These are phyloP conservation scores for Solanum verrucosum DNA, from an alignment of 257 asterid genomes.

Conservation along the genomic window DNA sequence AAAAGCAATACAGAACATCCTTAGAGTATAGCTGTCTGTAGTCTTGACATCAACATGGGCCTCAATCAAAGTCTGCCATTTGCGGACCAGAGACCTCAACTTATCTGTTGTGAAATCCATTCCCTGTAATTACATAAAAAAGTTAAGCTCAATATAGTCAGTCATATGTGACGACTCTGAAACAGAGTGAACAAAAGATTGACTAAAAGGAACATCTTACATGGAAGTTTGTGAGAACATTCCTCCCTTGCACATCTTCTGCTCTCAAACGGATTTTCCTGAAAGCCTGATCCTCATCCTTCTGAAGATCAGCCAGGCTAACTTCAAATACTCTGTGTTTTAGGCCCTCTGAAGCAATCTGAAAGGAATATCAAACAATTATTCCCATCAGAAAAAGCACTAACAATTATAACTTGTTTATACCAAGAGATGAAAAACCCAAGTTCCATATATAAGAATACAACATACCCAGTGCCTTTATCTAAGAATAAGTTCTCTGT, in stretches of 20 bases:
- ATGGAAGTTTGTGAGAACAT: slow-evolving; percentile 31
- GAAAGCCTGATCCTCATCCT: slow-evolving; percentile 30
- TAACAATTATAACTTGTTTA: neutral
- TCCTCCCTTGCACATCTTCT: slow-evolving; percentile 31
- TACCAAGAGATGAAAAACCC: neutral
- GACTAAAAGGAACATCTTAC: neutral
- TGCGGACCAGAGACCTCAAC: slow-evolving; percentile 28
- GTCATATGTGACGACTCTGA: neutral
- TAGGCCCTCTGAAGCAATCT: slow-evolving; percentile 35
- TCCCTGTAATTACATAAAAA: slow-evolving; percentile 6
- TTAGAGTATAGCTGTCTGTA: slow-evolving; percentile 19
- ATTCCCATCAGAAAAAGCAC: neutral
- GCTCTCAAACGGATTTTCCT: slow-evolving; percentile 30
- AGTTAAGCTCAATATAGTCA: neutral
- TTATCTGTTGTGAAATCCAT: slow-evolving; percentile 31
- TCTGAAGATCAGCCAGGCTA: slow-evolving; percentile 32
- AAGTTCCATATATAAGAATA: neutral
- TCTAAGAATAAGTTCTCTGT: neutral
- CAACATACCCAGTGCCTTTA: neutral
- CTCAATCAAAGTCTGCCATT: slow-evolving; percentile 33
- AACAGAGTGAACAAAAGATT: neutral
- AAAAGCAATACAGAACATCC: slow-evolving; percentile 36
- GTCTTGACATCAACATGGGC: slow-evolving; percentile 32
- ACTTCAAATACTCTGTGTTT: slow-evolving; percentile 33
- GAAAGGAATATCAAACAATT: neutral